Base-by-base conservation (phyloP, 2,329 filamentous ascomycete species). In the Capronia americana region DNA sequence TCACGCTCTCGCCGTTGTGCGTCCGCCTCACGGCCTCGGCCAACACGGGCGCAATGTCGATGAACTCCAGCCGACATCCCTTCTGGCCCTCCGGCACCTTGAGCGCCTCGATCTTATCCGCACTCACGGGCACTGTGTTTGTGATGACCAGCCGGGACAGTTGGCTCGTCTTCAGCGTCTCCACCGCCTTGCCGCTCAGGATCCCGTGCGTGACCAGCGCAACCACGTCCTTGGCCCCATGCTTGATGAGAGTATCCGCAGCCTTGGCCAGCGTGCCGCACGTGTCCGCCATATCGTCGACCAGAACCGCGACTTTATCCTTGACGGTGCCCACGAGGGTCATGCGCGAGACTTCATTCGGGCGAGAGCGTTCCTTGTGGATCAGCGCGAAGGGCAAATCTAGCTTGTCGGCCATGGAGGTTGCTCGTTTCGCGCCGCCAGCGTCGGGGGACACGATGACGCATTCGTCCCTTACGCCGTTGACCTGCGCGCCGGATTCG, bases 201-300 rank as follows among this genome's bases (percentile, higher is more conserved):
- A 97, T 96, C 41, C 93, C 93, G 76, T 97, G 94, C 0, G 94
- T 97, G 65, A 98, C 95, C 71, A 98, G 96, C 26, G 95, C 95
- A 69, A 96, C 92, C 44, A 96, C 93, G 76, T 96, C 88, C 72
- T 88, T 88, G 1, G 95, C 94, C 34, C 92, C 92, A 75, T 97
- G 90, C 73, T 92, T 86, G 78, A 94, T 92, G 60, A 98, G 87
- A 0, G 93, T 94, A 64, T 92, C 89, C 17, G 94, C 95, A 2
- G 93, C 95, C 82, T 98, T 98, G 78, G 85, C 87, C 12, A 91
- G 83, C 1, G 92, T 97, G 72, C 93, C 93, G 78, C 93, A 97
- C 3, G 94, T 97, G 77, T 98, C 94, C 34, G 93, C 93, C 92
- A 98, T 97, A 77, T 98, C 94, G 77, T 98, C 94, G 56, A 99